Evolutionary conservation across 768 basidiomycete genomes (phyloP).

Genomic region (Suillus americanus): DNA sequence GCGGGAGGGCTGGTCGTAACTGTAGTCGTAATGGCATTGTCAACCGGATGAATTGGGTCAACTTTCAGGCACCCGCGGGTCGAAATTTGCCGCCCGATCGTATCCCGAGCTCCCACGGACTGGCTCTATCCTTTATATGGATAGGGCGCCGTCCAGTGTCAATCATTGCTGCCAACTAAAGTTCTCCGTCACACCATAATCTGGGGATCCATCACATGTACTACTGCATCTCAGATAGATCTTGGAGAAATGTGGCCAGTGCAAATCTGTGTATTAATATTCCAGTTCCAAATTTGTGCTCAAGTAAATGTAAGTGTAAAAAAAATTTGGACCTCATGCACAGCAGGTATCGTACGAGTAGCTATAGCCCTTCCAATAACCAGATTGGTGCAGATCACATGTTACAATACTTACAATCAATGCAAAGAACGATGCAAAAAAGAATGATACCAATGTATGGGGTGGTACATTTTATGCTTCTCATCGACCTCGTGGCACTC

Average conservation of each 20-base stretch:
- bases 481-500: background rate
- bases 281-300: no score
- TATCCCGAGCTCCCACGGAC: no score
- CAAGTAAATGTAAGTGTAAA: background rate
- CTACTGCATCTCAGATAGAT: no score
- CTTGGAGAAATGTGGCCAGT: background rate
- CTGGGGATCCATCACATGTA: no score
- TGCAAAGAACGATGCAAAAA: slow-evolving; percentile 8
- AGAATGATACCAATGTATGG: slow-evolving; percentile 6
- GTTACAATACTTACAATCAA: slow-evolving; percentile 9
- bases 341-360: background rate
- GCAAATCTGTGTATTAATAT: background rate
- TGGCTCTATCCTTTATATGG: no score
- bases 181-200: no score
- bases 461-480: slow-evolving; percentile 7
- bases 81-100: no score
- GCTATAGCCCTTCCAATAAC: background rate
- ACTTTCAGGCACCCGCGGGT: slow-evolving; percentile 3
- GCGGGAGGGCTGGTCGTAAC: background rate
- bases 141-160: no score
- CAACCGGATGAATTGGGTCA: background rate
- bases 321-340: slow-evolving; percentile 6
- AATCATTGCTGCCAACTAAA: no score
- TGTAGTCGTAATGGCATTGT: background rate
- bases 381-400: slow-evolving; percentile 7